phyloP scores from a whole-genome alignment of 2,329 filamentous ascomycete species.

The Stachybotrys chartarum region DNA sequence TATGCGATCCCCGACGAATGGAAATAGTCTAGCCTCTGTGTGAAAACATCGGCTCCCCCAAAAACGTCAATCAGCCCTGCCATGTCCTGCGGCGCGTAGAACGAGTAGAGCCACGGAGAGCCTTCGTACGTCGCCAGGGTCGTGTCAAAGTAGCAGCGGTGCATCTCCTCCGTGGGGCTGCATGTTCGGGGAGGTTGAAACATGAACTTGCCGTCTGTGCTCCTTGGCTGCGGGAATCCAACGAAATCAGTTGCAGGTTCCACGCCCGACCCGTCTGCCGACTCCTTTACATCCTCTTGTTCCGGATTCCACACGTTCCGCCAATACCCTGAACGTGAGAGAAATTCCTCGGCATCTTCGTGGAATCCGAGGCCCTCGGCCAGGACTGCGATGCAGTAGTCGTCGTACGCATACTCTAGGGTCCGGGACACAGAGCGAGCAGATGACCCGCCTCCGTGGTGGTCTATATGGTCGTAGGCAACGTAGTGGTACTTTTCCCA shows the following conservation, averaged over 20 bases:
- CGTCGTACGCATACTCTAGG: constrained; percentile 74
- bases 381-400: constrained; percentile 62
- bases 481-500: constrained; percentile 71
- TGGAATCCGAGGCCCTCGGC: constrained; percentile 49
- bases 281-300: constrained; percentile 20
- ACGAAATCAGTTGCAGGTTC: constrained; percentile 43
- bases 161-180: constrained; percentile 21
- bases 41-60: constrained; percentile 52
- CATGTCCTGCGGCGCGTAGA: constrained; percentile 44
- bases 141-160: constrained; percentile 28
- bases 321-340: constrained; percentile 59
- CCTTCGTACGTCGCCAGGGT: constrained; percentile 56
- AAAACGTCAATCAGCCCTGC: constrained; percentile 41
- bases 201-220: constrained; percentile 57
- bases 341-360: constrained; percentile 52
- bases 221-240: constrained; percentile 65
- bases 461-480: constrained; percentile 60
- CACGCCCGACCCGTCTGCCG: constrained; percentile 25
- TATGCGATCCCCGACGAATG: constrained; percentile 58
- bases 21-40: constrained; percentile 53
- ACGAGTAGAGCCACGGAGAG: constrained; percentile 66
- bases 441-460: constrained; percentile 53
- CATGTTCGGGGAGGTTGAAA: constrained; percentile 52
- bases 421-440: constrained; percentile 67
- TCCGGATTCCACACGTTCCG: constrained; percentile 53